phyloP scores from a whole-genome alignment of 1,284 basidiomycete species.

The Thecaphora frezii region DNA sequence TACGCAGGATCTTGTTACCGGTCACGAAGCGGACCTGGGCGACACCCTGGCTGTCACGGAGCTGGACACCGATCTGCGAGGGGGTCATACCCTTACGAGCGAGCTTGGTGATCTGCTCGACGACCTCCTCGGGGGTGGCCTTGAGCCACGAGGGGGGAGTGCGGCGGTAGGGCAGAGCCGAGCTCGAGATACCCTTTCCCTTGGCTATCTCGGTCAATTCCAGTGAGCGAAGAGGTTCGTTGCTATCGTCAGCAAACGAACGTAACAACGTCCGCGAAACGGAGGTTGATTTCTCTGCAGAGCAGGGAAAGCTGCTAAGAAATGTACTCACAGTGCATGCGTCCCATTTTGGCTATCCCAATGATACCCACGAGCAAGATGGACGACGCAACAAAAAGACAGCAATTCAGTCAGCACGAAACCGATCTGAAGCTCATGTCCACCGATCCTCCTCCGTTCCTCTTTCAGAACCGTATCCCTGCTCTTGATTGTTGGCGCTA shows the following conservation, averaged over 20 bases:
- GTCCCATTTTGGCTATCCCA: constrained; percentile 56
- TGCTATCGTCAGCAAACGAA: too few relatives aligned
- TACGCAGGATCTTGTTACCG: constrained; percentile 98
- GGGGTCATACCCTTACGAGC: constrained; percentile 97
- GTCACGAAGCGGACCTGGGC: constrained; percentile 94
- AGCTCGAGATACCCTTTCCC: constrained; percentile 67
- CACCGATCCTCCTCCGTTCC: not conserved
- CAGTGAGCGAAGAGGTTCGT: not conserved
- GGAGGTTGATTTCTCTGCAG: too few relatives aligned
- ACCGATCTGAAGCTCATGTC: constrained; percentile 40
- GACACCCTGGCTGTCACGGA: constrained; percentile 96
- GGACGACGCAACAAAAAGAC: constrained; percentile 26
- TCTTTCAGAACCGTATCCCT: too few relatives aligned
- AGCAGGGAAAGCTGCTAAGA: too few relatives aligned
- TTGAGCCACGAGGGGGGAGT: constrained; percentile 95
- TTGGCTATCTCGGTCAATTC: constrained; percentile 35
- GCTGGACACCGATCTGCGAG: constrained; percentile 95
- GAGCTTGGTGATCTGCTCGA: constrained; percentile 94
- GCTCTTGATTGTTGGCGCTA: too few relatives aligned
- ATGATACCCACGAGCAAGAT: not conserved
- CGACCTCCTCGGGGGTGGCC: constrained; percentile 90
- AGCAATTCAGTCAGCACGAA: constrained; percentile 47
- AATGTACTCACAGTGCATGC: constrained; percentile 54
- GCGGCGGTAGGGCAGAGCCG: constrained; percentile 95
- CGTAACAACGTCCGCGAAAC: too few relatives aligned